phyloP scores from a whole-genome alignment of 2,329 filamentous ascomycete species.

The Penicillium sp. region DNA sequence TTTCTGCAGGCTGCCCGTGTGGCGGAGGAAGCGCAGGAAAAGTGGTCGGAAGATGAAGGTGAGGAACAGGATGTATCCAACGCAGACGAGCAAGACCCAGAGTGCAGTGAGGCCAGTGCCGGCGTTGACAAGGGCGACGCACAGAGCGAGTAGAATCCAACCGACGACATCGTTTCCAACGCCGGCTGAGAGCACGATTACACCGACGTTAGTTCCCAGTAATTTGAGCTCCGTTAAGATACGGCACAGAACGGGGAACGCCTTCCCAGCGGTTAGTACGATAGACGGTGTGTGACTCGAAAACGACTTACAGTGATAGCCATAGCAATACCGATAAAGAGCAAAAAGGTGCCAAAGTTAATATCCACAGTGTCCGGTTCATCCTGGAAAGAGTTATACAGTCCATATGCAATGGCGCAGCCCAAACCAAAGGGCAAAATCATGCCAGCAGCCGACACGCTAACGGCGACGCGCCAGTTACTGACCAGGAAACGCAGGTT shows the following conservation, averaged over 20 bases:
- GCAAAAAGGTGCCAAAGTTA: slow-evolving; percentile 53
- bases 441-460: slow-evolving; percentile 72
- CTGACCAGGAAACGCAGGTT: slow-evolving; percentile 66
- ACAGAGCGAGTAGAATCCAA: slow-evolving; percentile 87
- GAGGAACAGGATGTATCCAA: slow-evolving; percentile 69
- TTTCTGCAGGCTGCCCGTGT: slow-evolving; percentile 70
- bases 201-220: slow-evolving; percentile 69
- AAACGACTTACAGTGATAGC: too few relatives aligned
- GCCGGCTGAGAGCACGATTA: slow-evolving; percentile 81
- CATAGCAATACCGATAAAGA: slow-evolving; percentile 87
- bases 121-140: slow-evolving; percentile 85
- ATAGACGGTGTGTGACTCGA: too few relatives aligned
- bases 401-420: slow-evolving; percentile 67
- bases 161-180: slow-evolving; percentile 86
- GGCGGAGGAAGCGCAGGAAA: slow-evolving; percentile 65
- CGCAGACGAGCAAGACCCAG: slow-evolving; percentile 67
- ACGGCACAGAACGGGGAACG: slow-evolving; percentile 81
- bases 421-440: slow-evolving; percentile 73
- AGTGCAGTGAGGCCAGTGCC: slow-evolving; percentile 71
- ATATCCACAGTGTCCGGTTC: slow-evolving; percentile 51
- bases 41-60: slow-evolving; percentile 62
- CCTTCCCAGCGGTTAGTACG: too few relatives aligned
- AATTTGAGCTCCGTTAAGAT: slow-evolving; percentile 87
- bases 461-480: slow-evolving; percentile 72
- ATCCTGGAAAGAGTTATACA: slow-evolving; percentile 63